Conservation (phyloP, 495 filamentous ascomycete genomes). For the Podospora fimiseda region DNA sequence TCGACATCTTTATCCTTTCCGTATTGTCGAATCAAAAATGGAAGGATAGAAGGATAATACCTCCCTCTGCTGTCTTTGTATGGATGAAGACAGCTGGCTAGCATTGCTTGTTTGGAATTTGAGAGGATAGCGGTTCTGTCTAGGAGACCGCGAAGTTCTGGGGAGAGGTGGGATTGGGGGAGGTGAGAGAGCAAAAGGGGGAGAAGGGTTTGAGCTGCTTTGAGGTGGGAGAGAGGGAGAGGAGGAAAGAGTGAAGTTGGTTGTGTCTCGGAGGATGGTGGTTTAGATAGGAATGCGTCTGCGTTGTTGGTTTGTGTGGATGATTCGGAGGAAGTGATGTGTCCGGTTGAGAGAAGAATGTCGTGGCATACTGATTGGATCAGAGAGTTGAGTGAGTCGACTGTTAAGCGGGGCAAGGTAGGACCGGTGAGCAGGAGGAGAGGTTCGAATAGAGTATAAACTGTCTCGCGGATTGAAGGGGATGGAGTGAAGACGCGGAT, state of each 20-base stretch:
- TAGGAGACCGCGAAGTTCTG: conserved; percentile 60
- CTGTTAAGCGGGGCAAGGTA: conserved; percentile 54
- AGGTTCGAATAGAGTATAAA: conserved; percentile 51
- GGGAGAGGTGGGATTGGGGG: conserved; percentile 53
- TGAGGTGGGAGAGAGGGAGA: conserved; percentile 15
- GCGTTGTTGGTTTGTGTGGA: conserved; percentile 1
- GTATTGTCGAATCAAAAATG: conserved; percentile 60
- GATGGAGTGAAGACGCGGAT: conserved; percentile 58
- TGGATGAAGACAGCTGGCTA: conserved; percentile 75
- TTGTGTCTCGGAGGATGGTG: conserved; percentile 38
- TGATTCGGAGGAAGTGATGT: conserved; percentile 19
- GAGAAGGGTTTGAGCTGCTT: conserved; percentile 56
- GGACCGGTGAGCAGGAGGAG: conserved; percentile 57
- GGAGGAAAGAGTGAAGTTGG: conserved; percentile 44
- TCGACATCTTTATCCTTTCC: conserved; percentile 60
- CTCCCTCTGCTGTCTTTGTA: conserved; percentile 52
- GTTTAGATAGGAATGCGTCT: conserved; percentile 13
- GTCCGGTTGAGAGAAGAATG: conserved; percentile 44
- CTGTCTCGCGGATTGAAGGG: conserved; percentile 50
- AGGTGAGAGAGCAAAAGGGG: conserved; percentile 52
- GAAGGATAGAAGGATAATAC: conserved; percentile 63
- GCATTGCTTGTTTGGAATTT: conserved; percentile 58
- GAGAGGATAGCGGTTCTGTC: conserved; percentile 72
- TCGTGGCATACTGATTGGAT: conserved; percentile 60
- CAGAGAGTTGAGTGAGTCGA: conserved; percentile 50